Percentiles rank a stretch among this genome's conserved stretches.
phyloP scores from a whole-genome alignment of 2,329 filamentous ascomycete genomes.

The Hirsutella minnesotensis region DNA sequence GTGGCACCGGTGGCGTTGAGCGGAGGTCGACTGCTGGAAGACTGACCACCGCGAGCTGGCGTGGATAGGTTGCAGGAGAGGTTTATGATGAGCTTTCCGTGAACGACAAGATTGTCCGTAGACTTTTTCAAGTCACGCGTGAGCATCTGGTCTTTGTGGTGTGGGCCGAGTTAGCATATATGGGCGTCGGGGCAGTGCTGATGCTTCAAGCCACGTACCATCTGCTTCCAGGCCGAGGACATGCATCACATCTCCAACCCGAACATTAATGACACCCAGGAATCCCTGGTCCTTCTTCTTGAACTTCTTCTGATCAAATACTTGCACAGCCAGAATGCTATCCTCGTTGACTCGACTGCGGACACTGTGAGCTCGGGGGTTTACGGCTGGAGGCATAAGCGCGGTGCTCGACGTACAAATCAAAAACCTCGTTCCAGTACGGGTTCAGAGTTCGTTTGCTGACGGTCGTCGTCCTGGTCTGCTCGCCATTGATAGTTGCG shows the following conservation, averaged over 20 bases:
- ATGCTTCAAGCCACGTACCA: slow-evolving; percentile 42
- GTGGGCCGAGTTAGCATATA: slow-evolving; percentile 9
- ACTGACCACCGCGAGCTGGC: slow-evolving; percentile 45
- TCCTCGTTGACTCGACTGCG: slow-evolving; percentile 80
- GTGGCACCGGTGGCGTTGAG: slow-evolving; percentile 31
- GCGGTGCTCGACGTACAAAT: slow-evolving; percentile 57
- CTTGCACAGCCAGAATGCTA: slow-evolving; percentile 92
- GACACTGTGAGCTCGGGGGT: slow-evolving; percentile 1
- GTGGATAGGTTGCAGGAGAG: slow-evolving; percentile 78
- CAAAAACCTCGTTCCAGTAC: slow-evolving; percentile 99
- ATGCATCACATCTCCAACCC: slow-evolving; percentile 78
- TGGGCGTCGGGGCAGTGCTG: slow-evolving; percentile 12
- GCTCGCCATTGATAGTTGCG: slow-evolving; percentile 91
- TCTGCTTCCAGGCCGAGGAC: slow-evolving; percentile 83
- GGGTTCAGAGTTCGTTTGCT: slow-evolving; percentile 97
- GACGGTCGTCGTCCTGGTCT: slow-evolving; percentile 94
- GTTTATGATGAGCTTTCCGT: slow-evolving; percentile 95
- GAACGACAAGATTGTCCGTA: slow-evolving; percentile 92
- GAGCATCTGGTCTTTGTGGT: slow-evolving; percentile 84
- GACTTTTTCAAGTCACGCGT: slow-evolving; percentile 95
- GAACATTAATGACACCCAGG: slow-evolving; percentile 92
- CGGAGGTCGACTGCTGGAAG: slow-evolving; percentile 33
- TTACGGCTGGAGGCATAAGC: slow-evolving; percentile 1
- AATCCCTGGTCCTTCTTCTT: slow-evolving; percentile 99
- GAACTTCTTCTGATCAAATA: slow-evolving; percentile 99